These are phyloP conservation scores for Takashimella koratensis DNA, from an alignment of 1,284 basidiomycete genomes.

Conservation along the genomic window DNA sequence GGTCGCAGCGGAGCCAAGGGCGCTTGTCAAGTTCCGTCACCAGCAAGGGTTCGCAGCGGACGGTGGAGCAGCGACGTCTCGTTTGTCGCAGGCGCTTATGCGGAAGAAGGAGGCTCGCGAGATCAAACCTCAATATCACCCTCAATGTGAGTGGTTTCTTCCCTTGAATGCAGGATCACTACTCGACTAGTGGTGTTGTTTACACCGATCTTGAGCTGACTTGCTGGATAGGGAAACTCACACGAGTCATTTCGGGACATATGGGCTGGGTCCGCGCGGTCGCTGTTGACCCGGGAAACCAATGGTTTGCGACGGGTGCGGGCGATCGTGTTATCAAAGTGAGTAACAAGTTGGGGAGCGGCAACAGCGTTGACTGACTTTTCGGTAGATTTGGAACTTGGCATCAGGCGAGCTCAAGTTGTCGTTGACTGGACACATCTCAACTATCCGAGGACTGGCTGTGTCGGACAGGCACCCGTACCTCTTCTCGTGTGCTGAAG, in stretches of 20 bases:
- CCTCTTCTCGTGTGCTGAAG: conserved; percentile 94
- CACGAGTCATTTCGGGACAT: conserved; percentile 95
- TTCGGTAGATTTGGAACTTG: conserved; percentile 86
- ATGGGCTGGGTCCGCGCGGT: conserved; percentile 97
- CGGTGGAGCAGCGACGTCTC: conserved; percentile 50
- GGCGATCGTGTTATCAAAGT: conserved; percentile 94
- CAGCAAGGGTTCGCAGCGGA: conserved; percentile 48
- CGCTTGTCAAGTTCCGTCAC: conserved; percentile 48
- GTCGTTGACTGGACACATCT: conserved; percentile 94
- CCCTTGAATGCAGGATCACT: not conserved
- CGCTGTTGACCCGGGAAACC: conserved; percentile 94
- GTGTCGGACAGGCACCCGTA: conserved; percentile 93
- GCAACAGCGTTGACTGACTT: too few species aligned
- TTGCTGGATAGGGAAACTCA: conserved; percentile 66
- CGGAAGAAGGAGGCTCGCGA: conserved; percentile 86
- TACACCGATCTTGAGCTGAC: too few species aligned
- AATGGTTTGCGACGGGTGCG: conserved; percentile 98
- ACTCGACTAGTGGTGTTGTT: too few species aligned
- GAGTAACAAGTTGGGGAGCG: conserved; percentile 9
- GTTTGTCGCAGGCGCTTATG: conserved; percentile 77
- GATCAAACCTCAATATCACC: conserved; percentile 90
- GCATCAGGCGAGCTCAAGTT: conserved; percentile 93
- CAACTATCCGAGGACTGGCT: conserved; percentile 89
- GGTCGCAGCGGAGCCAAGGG: conserved; percentile 25
- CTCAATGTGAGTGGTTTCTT: conserved; percentile 56